Evolutionary conservation across 2,329 filamentous ascomycete genomes (phyloP).

Genomic region (Albifimbria verrucaria): DNA sequence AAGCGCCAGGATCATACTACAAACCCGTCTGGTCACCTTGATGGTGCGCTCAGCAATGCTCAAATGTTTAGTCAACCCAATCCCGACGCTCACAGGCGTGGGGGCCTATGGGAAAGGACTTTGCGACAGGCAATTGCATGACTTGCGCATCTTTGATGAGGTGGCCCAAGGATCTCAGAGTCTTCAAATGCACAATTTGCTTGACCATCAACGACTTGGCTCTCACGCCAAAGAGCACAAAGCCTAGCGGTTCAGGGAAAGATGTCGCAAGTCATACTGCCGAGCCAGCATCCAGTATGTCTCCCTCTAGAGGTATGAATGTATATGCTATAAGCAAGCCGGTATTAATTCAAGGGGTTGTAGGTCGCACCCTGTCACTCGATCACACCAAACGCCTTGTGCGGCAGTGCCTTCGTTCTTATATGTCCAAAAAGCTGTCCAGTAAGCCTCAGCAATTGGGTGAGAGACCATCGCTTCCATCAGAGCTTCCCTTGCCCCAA

Average conservation of each 20-base stretch:
- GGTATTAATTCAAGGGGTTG: background rate
- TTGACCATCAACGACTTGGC: conserved; percentile 77
- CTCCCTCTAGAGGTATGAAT: background rate
- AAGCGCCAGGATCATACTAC: conserved; percentile 45
- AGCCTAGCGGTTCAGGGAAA: too few relatives aligned
- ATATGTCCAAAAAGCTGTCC: conserved; percentile 23
- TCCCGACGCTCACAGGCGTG: conserved; percentile 27
- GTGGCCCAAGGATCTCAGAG: conserved; percentile 70
- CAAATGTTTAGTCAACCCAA: conserved; percentile 19
- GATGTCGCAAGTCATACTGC: background rate
- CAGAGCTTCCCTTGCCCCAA: background rate
- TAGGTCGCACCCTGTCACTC: conserved; percentile 22
- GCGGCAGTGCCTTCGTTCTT: conserved; percentile 29
- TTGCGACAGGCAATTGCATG: conserved; percentile 73
- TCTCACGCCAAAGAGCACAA: conserved; percentile 16
- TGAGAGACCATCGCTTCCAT: background rate
- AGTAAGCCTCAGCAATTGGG: background rate
- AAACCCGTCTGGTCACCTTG: conserved; percentile 28
- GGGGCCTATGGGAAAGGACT: conserved; percentile 48
- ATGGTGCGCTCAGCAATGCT: conserved; percentile 23
- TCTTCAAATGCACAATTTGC: conserved; percentile 82
- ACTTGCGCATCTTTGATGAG: conserved; percentile 78
- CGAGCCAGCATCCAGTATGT: background rate
- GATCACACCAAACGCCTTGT: conserved; percentile 30
- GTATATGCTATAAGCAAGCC: background rate